Percentiles rank a stretch among this genome's conserved stretches.
These are phyloP conservation scores for Funneliformis geosporum DNA, from an alignment of 192 early-diverging fungal species.

Conservation along the genomic window DNA sequence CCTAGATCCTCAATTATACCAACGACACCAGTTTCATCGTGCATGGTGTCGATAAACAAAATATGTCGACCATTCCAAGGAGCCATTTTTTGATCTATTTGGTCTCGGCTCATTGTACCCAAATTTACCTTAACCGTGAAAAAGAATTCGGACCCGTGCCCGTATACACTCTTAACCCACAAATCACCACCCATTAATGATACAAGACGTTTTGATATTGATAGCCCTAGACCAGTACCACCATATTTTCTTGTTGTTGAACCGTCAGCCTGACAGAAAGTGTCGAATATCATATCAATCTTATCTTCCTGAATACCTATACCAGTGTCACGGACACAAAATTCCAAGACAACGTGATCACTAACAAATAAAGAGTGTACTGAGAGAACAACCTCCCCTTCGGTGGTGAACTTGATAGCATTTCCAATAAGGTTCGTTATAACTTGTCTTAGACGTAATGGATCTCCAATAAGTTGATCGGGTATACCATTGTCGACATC, in stretches of 20 bases:
- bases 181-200: constrained; percentile 78
- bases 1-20: constrained; percentile 52
- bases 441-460: constrained; percentile 73
- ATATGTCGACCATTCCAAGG: constrained; percentile 68
- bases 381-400: constrained; percentile 68
- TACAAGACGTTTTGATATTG: constrained; percentile 78
- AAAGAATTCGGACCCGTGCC: constrained; percentile 76
- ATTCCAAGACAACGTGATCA: constrained; percentile 58
- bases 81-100: constrained; percentile 49
- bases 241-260: constrained; percentile 83
- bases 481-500: constrained; percentile 70
- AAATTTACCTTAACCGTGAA: constrained; percentile 67
- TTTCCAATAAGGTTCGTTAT: constrained; percentile 84
- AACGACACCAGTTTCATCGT: constrained; percentile 42
- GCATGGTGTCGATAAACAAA: constrained; percentile 62
- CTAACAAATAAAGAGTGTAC: constrained; percentile 43
- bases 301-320: constrained; percentile 85
- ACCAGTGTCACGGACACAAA: constrained; percentile 78
- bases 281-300: constrained; percentile 73
- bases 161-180: constrained; percentile 73
- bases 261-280: constrained; percentile 82
- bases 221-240: constrained; percentile 83
- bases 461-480: constrained; percentile 73
- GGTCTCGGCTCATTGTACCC: constrained; percentile 39
- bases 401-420: constrained; percentile 83